Conservation (phyloP, 371 early-diverging fungal species). For the Mucor piriformis region DNA sequence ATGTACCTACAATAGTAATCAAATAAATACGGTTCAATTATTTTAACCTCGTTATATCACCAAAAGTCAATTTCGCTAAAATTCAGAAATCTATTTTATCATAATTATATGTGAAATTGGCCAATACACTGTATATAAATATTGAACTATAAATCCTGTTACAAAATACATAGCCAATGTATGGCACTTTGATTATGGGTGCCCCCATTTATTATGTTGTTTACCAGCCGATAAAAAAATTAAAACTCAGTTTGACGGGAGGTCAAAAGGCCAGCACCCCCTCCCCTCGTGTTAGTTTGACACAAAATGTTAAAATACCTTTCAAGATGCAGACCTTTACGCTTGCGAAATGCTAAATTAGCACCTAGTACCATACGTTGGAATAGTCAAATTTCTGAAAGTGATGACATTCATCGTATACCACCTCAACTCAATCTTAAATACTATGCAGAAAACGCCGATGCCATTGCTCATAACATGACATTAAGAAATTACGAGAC, state of each 20-base stretch:
- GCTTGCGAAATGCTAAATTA: background rate
- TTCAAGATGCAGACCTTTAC: background rate
- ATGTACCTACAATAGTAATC: too few species aligned
- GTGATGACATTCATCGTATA: conserved; percentile 26
- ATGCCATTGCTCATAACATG: conserved; percentile 56
- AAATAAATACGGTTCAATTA: too few species aligned
- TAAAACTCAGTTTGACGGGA: background rate
- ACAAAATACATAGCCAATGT: too few species aligned
- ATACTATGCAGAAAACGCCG: conserved; percentile 56
- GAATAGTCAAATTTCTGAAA: background rate
- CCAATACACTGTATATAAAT: too few species aligned
- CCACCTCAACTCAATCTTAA: conserved; percentile 67
- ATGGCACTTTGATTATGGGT: too few species aligned
- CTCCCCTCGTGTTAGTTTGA: background rate
- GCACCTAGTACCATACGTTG: conserved; percentile 1
- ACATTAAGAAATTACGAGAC: conserved; percentile 53
- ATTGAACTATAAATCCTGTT: too few species aligned
- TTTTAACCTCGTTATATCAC: too few species aligned
- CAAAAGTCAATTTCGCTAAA: too few species aligned
- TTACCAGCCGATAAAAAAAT: background rate
- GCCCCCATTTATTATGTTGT: too few species aligned
- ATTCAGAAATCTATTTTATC: too few species aligned
- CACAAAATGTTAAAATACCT: background rate
- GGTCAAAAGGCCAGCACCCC: conserved; percentile 4
- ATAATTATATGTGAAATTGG: too few species aligned